Conservation (phyloP, 2,329 filamentous ascomycete genomes). For the Claviceps cyperi region DNA sequence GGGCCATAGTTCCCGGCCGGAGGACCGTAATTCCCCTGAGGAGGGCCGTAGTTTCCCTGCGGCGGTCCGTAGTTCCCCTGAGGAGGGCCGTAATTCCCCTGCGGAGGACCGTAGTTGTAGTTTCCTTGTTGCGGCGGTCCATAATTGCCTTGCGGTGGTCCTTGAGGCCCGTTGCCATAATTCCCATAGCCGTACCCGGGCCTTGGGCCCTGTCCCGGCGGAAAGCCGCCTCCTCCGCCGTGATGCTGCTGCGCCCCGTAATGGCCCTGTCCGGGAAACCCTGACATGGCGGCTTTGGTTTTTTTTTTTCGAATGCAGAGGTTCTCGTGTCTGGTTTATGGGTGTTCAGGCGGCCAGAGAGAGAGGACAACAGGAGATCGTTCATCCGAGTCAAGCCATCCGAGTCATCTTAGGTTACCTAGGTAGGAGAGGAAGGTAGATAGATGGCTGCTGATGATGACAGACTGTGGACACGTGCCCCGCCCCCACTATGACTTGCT, state of each 20-base stretch:
- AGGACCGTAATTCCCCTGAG: constrained; percentile 10
- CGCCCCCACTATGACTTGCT: background rate
- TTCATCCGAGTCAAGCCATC: no score
- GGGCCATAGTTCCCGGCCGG: constrained; percentile 13
- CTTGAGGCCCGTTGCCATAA: constrained; percentile 12
- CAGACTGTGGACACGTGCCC: background rate
- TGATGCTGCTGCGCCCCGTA: constrained; percentile 20
- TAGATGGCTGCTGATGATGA: background rate
- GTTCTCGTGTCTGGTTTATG: no score
- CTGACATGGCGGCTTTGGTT: constrained; percentile 17
- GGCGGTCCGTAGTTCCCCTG: no score
- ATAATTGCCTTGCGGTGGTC: constrained; percentile 8
- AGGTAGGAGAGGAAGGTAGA: no score
- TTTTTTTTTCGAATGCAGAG: no score
- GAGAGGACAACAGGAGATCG: no score
- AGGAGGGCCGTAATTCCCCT: no score
- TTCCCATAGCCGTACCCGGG: constrained; percentile 18
- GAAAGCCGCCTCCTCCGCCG: constrained; percentile 13
- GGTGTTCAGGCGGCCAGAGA: no score
- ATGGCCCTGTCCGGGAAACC: constrained; percentile 27
- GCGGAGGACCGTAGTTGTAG: constrained; percentile 2
- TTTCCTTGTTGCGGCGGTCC: constrained; percentile 7
- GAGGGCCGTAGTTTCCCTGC: constrained; percentile 1
- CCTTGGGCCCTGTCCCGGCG: constrained; percentile 11
- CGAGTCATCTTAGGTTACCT: no score